Percentiles rank a stretch among this genome's conserved stretches.
Evolutionary conservation across 2,329 filamentous ascomycete genomes (phyloP).

Genomic region (Byssochlamys sp.): DNA sequence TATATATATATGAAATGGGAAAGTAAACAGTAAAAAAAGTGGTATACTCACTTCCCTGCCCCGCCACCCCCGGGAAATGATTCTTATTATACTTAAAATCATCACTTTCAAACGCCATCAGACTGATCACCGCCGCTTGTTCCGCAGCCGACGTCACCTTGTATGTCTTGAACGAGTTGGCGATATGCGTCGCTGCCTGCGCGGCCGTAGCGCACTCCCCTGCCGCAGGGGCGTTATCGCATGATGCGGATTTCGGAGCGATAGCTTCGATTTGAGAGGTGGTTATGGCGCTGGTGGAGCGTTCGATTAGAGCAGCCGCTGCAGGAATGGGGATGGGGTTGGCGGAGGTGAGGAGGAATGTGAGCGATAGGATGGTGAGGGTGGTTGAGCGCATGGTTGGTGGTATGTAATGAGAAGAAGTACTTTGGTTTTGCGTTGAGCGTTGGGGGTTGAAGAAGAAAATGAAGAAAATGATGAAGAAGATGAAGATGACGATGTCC

Average conservation of each 20-base stretch:
- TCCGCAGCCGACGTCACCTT: conserved; percentile 45
- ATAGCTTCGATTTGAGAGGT: conserved; percentile 34
- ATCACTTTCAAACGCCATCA: conserved; percentile 62
- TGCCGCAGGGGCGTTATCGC: conserved; percentile 37
- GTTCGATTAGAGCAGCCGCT: conserved; percentile 6
- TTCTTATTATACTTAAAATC: conserved; percentile 65
- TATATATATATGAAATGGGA: background rate
- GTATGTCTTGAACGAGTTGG: conserved; percentile 49
- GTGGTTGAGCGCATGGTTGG: conserved; percentile 6
- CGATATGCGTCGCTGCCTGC: conserved; percentile 51
- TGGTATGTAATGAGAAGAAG: background rate
- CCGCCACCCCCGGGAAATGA: conserved; percentile 46
- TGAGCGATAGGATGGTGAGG: conserved; percentile 8
- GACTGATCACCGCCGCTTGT: conserved; percentile 59
- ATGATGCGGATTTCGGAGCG: conserved; percentile 48
- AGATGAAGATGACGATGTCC: background rate
- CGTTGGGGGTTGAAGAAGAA: background rate
- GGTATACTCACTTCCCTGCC: conserved; percentile 51
- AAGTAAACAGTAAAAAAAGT: background rate
- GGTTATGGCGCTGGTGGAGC: conserved; percentile 11
- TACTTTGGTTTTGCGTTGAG: too few species aligned
- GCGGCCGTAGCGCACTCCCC: conserved; percentile 58
- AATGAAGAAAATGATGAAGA: background rate
- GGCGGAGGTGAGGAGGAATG: background rate
- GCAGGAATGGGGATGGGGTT: conserved; percentile 6